Conservation (phyloP, 164 flowering plant species). For the Euptelea pleiosperma region DNA sequence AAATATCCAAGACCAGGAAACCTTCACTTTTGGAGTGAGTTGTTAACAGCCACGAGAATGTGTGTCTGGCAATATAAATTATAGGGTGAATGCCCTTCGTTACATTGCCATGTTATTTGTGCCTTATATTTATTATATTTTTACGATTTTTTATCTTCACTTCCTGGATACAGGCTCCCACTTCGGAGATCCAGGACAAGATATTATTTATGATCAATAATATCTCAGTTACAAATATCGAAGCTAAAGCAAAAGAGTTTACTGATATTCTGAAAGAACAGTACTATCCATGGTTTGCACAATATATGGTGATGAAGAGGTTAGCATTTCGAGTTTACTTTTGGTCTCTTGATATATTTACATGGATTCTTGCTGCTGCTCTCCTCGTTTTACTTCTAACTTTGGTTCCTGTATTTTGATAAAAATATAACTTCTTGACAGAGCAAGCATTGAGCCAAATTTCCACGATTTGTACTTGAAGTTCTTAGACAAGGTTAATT, state of each 20-base stretch:
- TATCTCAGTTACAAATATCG: constrained; percentile 67
- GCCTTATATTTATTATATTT: not conserved
- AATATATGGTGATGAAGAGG: constrained; percentile 99
- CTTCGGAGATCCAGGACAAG: constrained; percentile 86
- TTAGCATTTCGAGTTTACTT: constrained; percentile 17
- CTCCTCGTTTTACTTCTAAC: not conserved
- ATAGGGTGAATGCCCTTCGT: not conserved
- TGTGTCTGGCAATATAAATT: not conserved
- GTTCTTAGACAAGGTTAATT: constrained; percentile 81
- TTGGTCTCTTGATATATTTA: not conserved
- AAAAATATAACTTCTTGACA: constrained; percentile 25
- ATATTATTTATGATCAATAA: constrained; percentile 86
- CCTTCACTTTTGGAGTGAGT: too few species aligned
- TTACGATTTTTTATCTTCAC: not conserved
- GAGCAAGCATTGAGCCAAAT: constrained; percentile 97
- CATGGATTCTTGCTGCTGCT: not conserved
- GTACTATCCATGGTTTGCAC: constrained; percentile 92
- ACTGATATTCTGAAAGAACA: constrained; percentile 72
- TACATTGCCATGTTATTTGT: not conserved
- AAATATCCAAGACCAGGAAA: too few species aligned
- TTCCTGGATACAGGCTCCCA: constrained; percentile 62
- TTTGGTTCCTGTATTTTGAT: constrained; percentile 1
- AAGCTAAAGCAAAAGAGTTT: constrained; percentile 84
- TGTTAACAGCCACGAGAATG: not conserved
- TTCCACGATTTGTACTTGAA: constrained; percentile 96